Evolutionary conservation across 2,329 filamentous ascomycete genomes (phyloP), one percentile per base, ranked within the genome.

Genomic region (Aureobasidium pullulans): DNA sequence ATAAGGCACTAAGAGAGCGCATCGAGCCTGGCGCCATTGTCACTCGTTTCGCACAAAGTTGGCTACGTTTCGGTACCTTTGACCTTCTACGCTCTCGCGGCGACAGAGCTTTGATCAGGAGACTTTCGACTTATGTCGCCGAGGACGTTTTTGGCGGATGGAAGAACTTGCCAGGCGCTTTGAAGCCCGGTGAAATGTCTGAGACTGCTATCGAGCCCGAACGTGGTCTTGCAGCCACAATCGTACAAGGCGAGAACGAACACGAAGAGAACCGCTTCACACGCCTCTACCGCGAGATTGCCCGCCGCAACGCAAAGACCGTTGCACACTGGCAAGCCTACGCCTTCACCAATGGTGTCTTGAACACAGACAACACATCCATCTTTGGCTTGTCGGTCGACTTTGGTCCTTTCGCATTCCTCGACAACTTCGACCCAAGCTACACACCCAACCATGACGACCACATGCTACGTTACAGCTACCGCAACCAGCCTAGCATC

Each of bases 361-460:
- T 99, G 60, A 99, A 99, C 74, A 97, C 94, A 0, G 94, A 99
- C 71, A 99, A 99, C 72, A 99, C 94, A 0, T 96, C 91, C 0
- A 82, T 99, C 53, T 86, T 86, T 59, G 94, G 94, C 0, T 76
- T 99, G 0, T 93, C 88, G 6, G 87, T 99, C 63, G 94, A 99
- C 73, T 99, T 92, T 70, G 94, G 94, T 0, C 94, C 94, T 0
- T 99, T 99, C 68, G 94, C 94, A 5, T 99, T 99, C 73, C 87
- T 99, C 78, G 94, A 99, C 72, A 91, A 92, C 69, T 99, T 97
- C 68, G 93, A 99, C 68, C 93, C 93, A 0, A 79, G 81, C 15
- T 99, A 97, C 72, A 99, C 94, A 0, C 94, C 94, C 1, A 99
- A 99, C 70, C 94, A 99, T 71, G 94, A 99, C 72, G 94, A 99